Base-by-base conservation (phyloP, 2,329 filamentous ascomycete species). In the Xylaria sp. region DNA sequence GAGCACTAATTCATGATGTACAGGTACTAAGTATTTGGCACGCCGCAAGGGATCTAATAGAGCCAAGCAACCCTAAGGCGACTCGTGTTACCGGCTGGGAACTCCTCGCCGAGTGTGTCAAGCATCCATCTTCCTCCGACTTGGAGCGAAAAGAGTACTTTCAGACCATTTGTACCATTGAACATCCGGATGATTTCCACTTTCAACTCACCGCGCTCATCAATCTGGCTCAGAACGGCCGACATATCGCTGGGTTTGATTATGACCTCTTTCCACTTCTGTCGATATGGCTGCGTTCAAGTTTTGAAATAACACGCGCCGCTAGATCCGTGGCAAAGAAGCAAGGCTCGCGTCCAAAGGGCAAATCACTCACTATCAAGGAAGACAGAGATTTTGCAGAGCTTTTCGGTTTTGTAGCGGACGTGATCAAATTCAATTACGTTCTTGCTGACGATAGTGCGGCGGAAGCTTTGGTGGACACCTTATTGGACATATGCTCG, bases 371-470 rank as follows among this genome's bases (percentile, higher is more conserved):
- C 25, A 77, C 76, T 5, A 80, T 81, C 3, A 83, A 81, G 32
- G 88, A 90, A 74, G 89, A 91, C 68, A 85, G 85, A 71, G 89
- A 88, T 73, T 82, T 94, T 61, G 81, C 85, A 2, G 85, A 87
- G 56, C 79, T 93, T 2, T 93, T 93, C 74, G 79, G 82, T 13
- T 91, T 90, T 71, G 83, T 91, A 62, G 85, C 86, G 65, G 88
- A 92, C 69, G 84, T 93, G 62, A 88, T 92, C 80, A 93, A 92
- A 76, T 94, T 92, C 82, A 93, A 90, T 76, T 91, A 89, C 77
- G 91, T 90, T 72, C 85, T 89, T 36, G 88, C 91, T 28, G 85
- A 86, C 70, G 89, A 92, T 70, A 79, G 84, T 36, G 87, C 90
- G 53, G 83, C 91, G 23, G 84, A 84, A 60, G 82, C 83, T 3